Percentiles rank a stretch among this genome's conserved stretches.
phyloP scores from a whole-genome alignment of 179 eudicot genomes.

The Beta macrorhiza region DNA sequence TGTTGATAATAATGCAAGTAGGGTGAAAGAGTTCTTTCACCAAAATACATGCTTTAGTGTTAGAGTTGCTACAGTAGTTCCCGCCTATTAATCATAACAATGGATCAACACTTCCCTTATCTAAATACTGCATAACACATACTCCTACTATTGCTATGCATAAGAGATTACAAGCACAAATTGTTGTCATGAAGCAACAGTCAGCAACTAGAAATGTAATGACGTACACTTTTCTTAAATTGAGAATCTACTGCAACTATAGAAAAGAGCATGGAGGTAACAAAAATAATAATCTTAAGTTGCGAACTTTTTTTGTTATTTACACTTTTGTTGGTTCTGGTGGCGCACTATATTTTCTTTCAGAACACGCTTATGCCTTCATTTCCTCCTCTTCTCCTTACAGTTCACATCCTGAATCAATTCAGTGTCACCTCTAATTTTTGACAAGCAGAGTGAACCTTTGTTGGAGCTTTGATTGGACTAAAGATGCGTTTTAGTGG shows the following conservation, averaged over 20 bases:
- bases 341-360: constrained; percentile 22
- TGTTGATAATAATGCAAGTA: too few species aligned
- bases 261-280: neutral
- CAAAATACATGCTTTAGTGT: too few species aligned
- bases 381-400: too few species aligned
- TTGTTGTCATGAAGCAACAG: neutral
- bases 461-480: too few species aligned
- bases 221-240: neutral
- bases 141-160: neutral
- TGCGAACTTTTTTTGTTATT: neutral
- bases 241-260: neutral
- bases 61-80: too few species aligned
- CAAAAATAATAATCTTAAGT: neutral
- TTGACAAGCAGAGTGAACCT: too few species aligned
- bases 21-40: too few species aligned
- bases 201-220: neutral
- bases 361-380: too few species aligned
- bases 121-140: neutral
- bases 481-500: too few species aligned
- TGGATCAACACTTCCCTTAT: neutral
- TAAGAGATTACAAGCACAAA: neutral
- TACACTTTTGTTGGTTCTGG: neutral
- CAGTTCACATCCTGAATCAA: too few species aligned
- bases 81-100: too few species aligned
- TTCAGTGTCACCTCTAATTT: too few species aligned